Evolutionary conservation across 2,329 filamentous ascomycete genomes (phyloP).

Genomic region (Rhynchosporium agropyri): DNA sequence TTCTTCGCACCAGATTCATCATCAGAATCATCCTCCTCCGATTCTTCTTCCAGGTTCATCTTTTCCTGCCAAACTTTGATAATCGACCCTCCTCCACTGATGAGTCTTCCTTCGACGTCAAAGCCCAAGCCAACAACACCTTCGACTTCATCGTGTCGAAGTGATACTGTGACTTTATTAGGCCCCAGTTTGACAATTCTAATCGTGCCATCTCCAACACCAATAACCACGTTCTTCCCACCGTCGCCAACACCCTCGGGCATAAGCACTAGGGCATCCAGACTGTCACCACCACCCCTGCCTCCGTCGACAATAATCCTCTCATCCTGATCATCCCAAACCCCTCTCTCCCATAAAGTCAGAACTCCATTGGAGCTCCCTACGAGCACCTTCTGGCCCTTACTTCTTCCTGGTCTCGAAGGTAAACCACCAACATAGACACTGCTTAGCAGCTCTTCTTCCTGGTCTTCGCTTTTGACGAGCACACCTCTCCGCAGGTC

Average conservation of each 20-base stretch:
- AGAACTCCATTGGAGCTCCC: constrained; percentile 78
- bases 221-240: constrained; percentile 76
- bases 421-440: constrained; percentile 77
- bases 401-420: constrained; percentile 61
- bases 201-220: constrained; percentile 78
- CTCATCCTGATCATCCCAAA: constrained; percentile 95
- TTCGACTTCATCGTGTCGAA: constrained; percentile 82
- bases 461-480: constrained; percentile 89
- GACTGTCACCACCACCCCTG: constrained; percentile 68
- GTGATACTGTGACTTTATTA: constrained; percentile 70
- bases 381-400: constrained; percentile 75
- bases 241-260: constrained; percentile 69
- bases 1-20: constrained; percentile 47
- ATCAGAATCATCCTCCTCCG: constrained; percentile 54
- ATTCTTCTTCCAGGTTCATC: constrained; percentile 49
- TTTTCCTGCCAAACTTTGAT: constrained; percentile 90
- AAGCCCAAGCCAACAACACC: constrained; percentile 81
- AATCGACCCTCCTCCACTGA: constrained; percentile 82
- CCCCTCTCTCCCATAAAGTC: constrained; percentile 90
- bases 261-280: constrained; percentile 76
- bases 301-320: constrained; percentile 74
- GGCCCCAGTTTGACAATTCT: constrained; percentile 74
- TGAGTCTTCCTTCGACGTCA: constrained; percentile 82
- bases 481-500: constrained; percentile 86
- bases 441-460: constrained; percentile 86